Base-by-base conservation (phyloP, 176 grass and related monocot genomes). In the Rhynchospora tenuis region DNA sequence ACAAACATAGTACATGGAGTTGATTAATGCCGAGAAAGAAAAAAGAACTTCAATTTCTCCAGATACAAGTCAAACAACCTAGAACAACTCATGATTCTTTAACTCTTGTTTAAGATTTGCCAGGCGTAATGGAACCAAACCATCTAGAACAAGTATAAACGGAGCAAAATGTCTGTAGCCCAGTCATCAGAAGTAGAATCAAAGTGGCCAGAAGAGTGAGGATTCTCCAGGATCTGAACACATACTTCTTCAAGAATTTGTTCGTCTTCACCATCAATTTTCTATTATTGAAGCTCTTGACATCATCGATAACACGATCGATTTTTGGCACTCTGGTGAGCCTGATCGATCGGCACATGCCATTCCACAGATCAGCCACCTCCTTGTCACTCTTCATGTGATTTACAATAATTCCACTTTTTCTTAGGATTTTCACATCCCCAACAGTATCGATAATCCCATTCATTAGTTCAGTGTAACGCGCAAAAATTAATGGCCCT, bases 381-480 rank as follows among this genome's bases (percentile, higher is more conserved):
- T 89, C 89, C 57, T 51, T 68, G 51, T 97, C 91, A 81, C 87
- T 93, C 89, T 97, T 97, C 94, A 97, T 81, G 31, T 84, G 94
- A 78, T 97, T 97, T 67, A 86, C 58, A 43, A 93, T 67, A 81
- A 97, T 88, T 13, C 94, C 89, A 1, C 75, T 78, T 73, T 80
- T 52, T 73, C 94, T 84, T 19, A 97, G 85, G 83, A 87, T 45
- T 28, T 84, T 84, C 50, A 93, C 91, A 78, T 97, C 94, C 24
- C 83, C 87, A 81, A 84, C 91, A 2, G 85, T 83, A 87, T 97
- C 83, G 68, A 93, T 86, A 74, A 97, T 91, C 16, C 94, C 91
- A 80, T 97, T 93, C 91, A 97, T 93, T 67, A 97, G 87, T 91
- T 97, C 89, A 17, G 91, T 97, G 85, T 93, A 97, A 70, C 91